Evolutionary conservation across 1,284 basidiomycete species (phyloP), one percentile per base, ranked within the genome.

Genomic region (Porogramme epimiltina): DNA sequence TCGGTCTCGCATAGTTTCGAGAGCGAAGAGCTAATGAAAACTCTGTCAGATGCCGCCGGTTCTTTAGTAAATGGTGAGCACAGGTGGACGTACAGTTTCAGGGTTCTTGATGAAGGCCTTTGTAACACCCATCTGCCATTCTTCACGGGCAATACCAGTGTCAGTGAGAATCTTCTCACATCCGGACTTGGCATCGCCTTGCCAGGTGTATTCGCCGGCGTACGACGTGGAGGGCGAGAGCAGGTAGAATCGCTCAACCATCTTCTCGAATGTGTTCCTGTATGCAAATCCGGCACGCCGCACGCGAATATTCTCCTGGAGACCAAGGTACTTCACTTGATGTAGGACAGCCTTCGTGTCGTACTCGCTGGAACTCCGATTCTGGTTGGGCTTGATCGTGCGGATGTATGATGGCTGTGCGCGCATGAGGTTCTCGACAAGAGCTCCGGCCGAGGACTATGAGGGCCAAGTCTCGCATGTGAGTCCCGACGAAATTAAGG

Each of bases 61-160:
- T n/a, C n/a, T n/a, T n/a, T n/a, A n/a, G n/a, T n/a, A n/a, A 19
- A 49, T 42, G 45, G 49, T 38, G 20, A 54, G 13, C 44, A 18
- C 13, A 44, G 4, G 48, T 83, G 60, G 65, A 95, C 34, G 8
- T 6, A 37, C 93, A 36, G 96, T 99, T 71, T 99, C 96, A 0
- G 96, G 96, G 68, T 96, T 98, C 81, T 99, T 99, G 76, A 99
- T 99, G 71, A 99, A 99, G 0, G 96, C 96, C 68, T 99, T 99
- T 11, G 96, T 97, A 2, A 89, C 85, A 59, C 97, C 96, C 94
- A 99, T 97, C 73, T 99, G 96, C 96, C 96, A 99, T 72, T 99
- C 95, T 50, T 98, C 96, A 63, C 85, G 88, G 2, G 93, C 84
- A 62, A 99, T 99, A 40, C 95, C 95, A 15, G 95, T 96, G 66